phyloP scores from a whole-genome alignment of 2,329 filamentous ascomycete species.

The Coleophoma eucalyptorum region DNA sequence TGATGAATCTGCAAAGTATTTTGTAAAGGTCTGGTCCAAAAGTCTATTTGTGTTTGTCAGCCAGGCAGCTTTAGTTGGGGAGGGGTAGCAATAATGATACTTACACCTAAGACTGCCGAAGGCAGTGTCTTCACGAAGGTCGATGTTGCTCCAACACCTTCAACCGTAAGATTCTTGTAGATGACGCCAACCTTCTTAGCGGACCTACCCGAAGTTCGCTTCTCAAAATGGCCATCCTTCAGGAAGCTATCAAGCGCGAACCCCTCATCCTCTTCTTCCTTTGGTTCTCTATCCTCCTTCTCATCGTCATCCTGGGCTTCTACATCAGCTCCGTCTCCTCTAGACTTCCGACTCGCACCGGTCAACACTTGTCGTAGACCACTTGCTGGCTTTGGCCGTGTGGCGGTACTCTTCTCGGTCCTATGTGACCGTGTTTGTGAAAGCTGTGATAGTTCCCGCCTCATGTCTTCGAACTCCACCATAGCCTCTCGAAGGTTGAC shows the following conservation, averaged over 20 bases:
- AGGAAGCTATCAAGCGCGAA: slow-evolving; percentile 71
- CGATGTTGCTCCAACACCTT: slow-evolving; percentile 63
- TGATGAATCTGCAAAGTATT: slow-evolving; percentile 39
- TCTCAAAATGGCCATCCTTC: slow-evolving; percentile 72
- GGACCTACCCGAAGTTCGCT: slow-evolving; percentile 61
- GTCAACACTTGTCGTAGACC: slow-evolving; percentile 9
- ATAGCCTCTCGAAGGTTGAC: slow-evolving; percentile 49
- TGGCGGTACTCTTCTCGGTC: slow-evolving; percentile 6
- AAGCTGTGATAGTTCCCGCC: slow-evolving; percentile 48
- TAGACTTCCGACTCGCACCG: slow-evolving; percentile 11
- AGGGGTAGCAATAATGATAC: neutral
- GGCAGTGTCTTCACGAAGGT: slow-evolving; percentile 71
- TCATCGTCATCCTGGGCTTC: slow-evolving; percentile 17
- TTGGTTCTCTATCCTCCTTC: slow-evolving; percentile 22
- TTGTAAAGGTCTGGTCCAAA: slow-evolving; percentile 78
- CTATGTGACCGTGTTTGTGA: slow-evolving; percentile 34
- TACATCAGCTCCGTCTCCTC: slow-evolving; percentile 19
- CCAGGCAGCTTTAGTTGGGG: no score
- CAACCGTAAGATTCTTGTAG: slow-evolving; percentile 73
- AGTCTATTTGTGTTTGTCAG: slow-evolving; percentile 34
- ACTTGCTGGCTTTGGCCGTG: neutral
- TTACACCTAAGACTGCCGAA: slow-evolving; percentile 61
- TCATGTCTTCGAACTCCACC: slow-evolving; percentile 55
- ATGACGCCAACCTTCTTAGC: slow-evolving; percentile 76
- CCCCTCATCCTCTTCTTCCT: slow-evolving; percentile 48